Percentiles rank a stretch among this genome's conserved stretches.
Conservation (phyloP, 805 yeast species). For the Isabelozyma pseudorhagii region DNA sequence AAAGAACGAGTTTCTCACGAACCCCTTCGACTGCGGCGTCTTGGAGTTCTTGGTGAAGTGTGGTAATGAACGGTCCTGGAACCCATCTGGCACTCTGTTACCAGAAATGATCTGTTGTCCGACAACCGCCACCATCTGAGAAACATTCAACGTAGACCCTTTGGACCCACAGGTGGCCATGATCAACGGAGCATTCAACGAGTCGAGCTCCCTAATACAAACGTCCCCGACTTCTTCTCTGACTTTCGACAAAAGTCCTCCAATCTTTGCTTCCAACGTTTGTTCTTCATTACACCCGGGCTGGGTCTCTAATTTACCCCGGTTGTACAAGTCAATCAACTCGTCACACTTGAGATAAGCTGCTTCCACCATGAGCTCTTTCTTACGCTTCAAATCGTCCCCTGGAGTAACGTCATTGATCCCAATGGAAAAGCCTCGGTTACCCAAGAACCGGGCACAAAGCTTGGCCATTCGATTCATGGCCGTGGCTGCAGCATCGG, state of each 20-base stretch:
- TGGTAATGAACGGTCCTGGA: constrained; percentile 96
- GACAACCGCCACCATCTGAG: constrained; percentile 99
- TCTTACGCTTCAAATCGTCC: constrained; percentile 63
- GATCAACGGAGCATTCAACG: constrained; percentile 90
- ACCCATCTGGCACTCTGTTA: constrained; percentile 99
- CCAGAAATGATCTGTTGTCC: constrained; percentile 99
- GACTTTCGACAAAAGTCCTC: constrained; percentile 92
- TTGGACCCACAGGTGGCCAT: constrained; percentile 99
- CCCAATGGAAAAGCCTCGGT: constrained; percentile 96
- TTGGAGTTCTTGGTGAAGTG: constrained; percentile 95
- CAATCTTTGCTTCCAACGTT: constrained; percentile 95
- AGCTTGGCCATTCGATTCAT: constrained; percentile 99
- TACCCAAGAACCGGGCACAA: constrained; percentile 92
- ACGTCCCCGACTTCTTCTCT: constrained; percentile 99
- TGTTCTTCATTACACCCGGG: constrained; percentile 99
- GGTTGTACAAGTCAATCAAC: constrained; percentile 69
- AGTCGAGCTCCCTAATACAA: constrained; percentile 87
- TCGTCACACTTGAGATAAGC: constrained; percentile 93
- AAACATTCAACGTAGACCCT: constrained; percentile 95
- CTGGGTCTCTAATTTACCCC: constrained; percentile 92
- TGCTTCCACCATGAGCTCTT: constrained; percentile 83
- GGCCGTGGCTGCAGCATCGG: constrained; percentile 90
- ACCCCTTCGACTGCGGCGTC: constrained; percentile 97
- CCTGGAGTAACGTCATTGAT: constrained; percentile 97
- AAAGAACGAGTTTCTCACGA: constrained; percentile 92